Percentiles rank a stretch among this genome's conserved stretches.
Conservation (phyloP, 768 basidiomycete species). For the Pleurotus cornucopiae region DNA sequence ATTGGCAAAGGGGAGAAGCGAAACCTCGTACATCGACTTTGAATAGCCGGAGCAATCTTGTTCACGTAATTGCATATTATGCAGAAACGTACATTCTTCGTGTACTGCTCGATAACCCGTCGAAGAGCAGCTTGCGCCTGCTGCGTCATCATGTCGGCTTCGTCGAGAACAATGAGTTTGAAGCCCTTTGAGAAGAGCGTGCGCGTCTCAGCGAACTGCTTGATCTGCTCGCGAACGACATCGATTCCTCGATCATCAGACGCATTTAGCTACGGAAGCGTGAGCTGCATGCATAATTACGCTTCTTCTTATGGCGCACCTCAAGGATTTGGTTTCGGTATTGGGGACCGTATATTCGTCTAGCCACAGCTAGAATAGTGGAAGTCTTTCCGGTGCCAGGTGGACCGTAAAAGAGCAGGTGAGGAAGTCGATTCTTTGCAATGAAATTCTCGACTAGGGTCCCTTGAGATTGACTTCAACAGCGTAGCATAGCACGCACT, state of each 20-base stretch:
- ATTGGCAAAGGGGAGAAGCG: slow-evolving; percentile 92
- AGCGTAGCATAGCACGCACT: slow-evolving; percentile 48
- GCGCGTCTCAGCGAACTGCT: slow-evolving; percentile 95
- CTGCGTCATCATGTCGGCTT: slow-evolving; percentile 99
- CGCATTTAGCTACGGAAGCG: slow-evolving; percentile 73
- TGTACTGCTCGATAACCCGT: slow-evolving; percentile 97
- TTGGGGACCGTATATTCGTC: slow-evolving; percentile 85
- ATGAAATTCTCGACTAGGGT: slow-evolving; percentile 91
- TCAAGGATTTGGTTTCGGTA: slow-evolving; percentile 93
- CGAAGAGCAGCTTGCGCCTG: slow-evolving; percentile 95
- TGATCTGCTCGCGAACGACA: slow-evolving; percentile 97
- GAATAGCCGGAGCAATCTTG: slow-evolving; percentile 97
- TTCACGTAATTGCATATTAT: slow-evolving; percentile 99
- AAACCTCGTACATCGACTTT: slow-evolving; percentile 97
- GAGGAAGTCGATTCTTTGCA: slow-evolving; percentile 88
- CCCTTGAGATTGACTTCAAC: neutral
- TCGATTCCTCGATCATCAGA: slow-evolving; percentile 99
- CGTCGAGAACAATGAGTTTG: slow-evolving; percentile 97
- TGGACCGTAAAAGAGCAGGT: slow-evolving; percentile 95
- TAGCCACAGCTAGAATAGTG: slow-evolving; percentile 92
- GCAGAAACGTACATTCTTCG: slow-evolving; percentile 97
- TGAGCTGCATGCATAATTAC: neutral
- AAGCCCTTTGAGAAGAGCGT: slow-evolving; percentile 89
- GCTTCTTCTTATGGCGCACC: slow-evolving; percentile 35
- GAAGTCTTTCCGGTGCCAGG: slow-evolving; percentile 99